Evolutionary conservation across 1,284 basidiomycete species (phyloP).

Genomic region (Boletellus deceptivus): DNA sequence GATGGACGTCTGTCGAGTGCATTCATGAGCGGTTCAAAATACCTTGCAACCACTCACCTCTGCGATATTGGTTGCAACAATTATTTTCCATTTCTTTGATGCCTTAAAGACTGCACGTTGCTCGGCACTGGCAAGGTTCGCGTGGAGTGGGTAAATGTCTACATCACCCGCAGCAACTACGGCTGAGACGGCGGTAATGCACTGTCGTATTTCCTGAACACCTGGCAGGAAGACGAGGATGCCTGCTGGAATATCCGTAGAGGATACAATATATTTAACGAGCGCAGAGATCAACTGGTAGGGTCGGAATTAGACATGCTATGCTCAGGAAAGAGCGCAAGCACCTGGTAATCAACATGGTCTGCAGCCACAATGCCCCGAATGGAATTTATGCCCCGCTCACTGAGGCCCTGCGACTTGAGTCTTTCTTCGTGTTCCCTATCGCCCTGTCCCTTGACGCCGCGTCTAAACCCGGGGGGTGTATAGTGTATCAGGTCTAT

Average conservation of each 20-base stretch:
- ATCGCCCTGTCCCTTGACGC: constrained; percentile 42
- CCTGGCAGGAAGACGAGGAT: constrained; percentile 89
- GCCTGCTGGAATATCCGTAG: constrained; percentile 52
- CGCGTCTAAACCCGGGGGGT: constrained; percentile 32
- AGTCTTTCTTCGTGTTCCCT: constrained; percentile 55
- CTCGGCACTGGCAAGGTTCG: constrained; percentile 84
- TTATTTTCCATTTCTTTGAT: constrained; percentile 75
- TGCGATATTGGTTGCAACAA: constrained; percentile 89
- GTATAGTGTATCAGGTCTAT: constrained; percentile 54
- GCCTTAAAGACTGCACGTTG: constrained; percentile 79
- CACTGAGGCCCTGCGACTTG: constrained; percentile 52
- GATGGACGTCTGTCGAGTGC: constrained; percentile 73
- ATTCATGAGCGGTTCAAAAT: constrained; percentile 1
- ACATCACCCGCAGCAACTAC: constrained; percentile 38
- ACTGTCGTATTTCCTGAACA: constrained; percentile 83
- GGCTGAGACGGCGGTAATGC: constrained; percentile 65
- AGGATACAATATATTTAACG: constrained; percentile 64
- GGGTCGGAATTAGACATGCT: background rate
- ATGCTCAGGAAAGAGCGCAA: constrained; percentile 5
- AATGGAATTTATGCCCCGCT: constrained; percentile 53
- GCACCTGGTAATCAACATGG: constrained; percentile 73
- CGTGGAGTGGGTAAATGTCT: constrained; percentile 82
- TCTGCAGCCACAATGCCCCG: constrained; percentile 63
- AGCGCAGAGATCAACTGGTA: constrained; percentile 65
- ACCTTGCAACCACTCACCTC: constrained; percentile 57